Evolutionary conservation across 139 green algal species (phyloP).

Genomic region (Bryopsis sp.): DNA sequence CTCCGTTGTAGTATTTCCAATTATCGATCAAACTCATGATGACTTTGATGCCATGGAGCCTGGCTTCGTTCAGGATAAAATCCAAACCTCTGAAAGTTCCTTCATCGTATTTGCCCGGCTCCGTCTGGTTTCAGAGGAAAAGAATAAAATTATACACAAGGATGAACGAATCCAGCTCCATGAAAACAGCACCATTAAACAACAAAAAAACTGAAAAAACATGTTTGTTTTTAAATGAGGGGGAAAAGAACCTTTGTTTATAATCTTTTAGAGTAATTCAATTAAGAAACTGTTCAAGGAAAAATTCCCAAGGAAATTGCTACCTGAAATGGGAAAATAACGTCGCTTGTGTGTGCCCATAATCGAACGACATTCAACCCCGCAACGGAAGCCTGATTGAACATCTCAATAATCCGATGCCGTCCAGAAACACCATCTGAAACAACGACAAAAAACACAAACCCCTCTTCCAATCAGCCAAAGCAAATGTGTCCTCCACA

Average conservation of each 20-base stretch:
- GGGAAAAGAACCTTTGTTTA: too few relatives aligned
- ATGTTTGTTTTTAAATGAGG: too few relatives aligned
- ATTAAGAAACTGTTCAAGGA: too few relatives aligned
- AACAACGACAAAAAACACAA: too few relatives aligned
- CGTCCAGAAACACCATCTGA: background rate
- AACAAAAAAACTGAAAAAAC: background rate
- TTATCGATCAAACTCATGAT: constrained; percentile 45
- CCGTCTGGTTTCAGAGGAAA: too few relatives aligned
- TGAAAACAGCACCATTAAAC: background rate
- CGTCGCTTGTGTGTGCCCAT: constrained; percentile 55
- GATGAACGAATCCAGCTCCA: too few relatives aligned
- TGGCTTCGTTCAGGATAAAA: background rate
- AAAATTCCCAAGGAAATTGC: too few relatives aligned
- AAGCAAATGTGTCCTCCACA: too few relatives aligned
- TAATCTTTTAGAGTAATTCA: too few relatives aligned
- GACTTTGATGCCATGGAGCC: background rate
- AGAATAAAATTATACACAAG: too few relatives aligned
- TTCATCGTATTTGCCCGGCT: background rate
- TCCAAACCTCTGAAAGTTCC: background rate
- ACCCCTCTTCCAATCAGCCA: too few relatives aligned
- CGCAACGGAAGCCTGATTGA: constrained; percentile 28
- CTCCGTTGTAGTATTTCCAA: constrained; percentile 33
- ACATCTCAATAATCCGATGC: constrained; percentile 11
- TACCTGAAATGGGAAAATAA: constrained; percentile 45
- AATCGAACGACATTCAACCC: constrained; percentile 51